Percentiles rank a stretch among this genome's conserved stretches.
phyloP scores from a whole-genome alignment of 495 filamentous ascomycete species.

The Lophium mytilinum region DNA sequence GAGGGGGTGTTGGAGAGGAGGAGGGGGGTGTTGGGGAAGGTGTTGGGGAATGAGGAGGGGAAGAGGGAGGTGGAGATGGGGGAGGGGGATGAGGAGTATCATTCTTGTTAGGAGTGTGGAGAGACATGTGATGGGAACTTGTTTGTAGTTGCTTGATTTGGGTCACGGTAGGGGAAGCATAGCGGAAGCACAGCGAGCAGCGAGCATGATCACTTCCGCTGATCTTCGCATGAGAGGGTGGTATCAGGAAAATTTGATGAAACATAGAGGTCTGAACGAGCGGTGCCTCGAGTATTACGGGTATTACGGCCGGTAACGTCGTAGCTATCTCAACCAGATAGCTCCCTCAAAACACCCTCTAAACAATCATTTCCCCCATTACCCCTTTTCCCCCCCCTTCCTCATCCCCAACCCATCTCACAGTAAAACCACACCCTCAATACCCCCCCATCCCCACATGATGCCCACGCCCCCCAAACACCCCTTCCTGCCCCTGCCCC shows the following conservation, averaged over 20 bases:
- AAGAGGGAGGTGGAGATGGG: background rate
- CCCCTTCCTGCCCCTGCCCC: background rate
- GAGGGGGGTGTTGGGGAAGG: background rate
- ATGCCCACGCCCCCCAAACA: background rate
- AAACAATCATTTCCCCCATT: background rate
- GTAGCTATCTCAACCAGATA: background rate
- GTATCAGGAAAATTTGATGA: too few relatives aligned
- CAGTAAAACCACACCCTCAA: background rate
- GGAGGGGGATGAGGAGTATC: background rate
- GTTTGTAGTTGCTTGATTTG: too few relatives aligned
- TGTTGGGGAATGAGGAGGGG: conserved; percentile 1
- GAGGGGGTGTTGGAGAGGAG: conserved; percentile 26
- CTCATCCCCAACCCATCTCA: background rate
- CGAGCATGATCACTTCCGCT: too few relatives aligned
- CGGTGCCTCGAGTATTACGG: background rate
- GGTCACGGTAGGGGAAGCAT: too few relatives aligned
- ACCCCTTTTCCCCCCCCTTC: background rate
- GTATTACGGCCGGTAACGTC: background rate
- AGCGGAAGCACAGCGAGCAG: too few relatives aligned
- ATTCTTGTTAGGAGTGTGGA: background rate
- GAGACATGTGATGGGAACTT: background rate
- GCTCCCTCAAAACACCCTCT: background rate
- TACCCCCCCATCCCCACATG: background rate
- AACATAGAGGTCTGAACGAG: background rate
- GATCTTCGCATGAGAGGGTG: too few relatives aligned